Evolutionary conservation across 2,329 filamentous ascomycete species (phyloP).

Genomic region (Botrytis aclada): DNA sequence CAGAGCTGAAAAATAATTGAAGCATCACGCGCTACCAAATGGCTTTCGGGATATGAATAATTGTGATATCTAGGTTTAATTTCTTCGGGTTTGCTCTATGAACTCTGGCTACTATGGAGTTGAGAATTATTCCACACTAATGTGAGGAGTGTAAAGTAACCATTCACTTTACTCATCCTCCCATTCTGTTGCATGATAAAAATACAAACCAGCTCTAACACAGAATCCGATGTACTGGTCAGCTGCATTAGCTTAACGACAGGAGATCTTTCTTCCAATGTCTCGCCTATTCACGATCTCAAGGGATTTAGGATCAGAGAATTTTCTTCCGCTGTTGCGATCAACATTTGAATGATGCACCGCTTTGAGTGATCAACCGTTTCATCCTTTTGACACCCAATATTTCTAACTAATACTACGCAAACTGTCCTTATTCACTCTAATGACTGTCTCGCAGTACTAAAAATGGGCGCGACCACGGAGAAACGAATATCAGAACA

Average conservation of each 20-base stretch:
- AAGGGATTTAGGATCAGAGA: no score
- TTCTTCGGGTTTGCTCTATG: not conserved
- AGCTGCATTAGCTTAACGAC: not conserved
- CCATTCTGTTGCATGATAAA: not conserved
- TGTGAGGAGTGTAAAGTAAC: not conserved
- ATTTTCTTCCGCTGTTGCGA: no score
- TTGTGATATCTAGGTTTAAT: not conserved
- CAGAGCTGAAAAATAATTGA: not conserved
- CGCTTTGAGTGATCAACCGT: no score
- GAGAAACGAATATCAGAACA: not conserved
- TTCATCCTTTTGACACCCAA: no score
- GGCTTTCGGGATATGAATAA: no score
- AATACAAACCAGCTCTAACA: fast-evolving
- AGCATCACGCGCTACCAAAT: not conserved
- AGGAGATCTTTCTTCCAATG: not conserved
- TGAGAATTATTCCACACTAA: not conserved
- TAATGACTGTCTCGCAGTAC: not conserved
- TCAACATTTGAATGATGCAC: no score
- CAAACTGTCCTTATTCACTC: not conserved
- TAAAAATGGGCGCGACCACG: not conserved
- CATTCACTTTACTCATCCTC: not conserved
- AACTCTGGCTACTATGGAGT: fast-evolving
- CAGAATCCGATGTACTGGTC: not conserved
- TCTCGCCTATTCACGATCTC: not conserved
- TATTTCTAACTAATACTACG: no score